Percentiles rank a stretch among this genome's conserved stretches.
Conservation (phyloP, 2,329 filamentous ascomycete species). For the Talaromyces sp. region DNA sequence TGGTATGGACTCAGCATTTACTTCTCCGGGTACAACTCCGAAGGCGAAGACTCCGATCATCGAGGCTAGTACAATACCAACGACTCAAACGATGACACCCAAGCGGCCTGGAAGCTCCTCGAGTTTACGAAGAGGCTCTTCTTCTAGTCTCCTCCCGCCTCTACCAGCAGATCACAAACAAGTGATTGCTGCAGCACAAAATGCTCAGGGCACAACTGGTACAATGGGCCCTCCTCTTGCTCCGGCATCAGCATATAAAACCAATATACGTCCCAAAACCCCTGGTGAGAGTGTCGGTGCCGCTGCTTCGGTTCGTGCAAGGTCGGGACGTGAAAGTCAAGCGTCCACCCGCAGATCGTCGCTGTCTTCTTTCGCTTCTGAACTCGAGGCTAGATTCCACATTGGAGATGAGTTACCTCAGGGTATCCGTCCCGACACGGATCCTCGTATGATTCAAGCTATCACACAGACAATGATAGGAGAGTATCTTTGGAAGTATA, state of each 20-base stretch:
- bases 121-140: constrained; percentile 55
- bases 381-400: constrained; percentile 88
- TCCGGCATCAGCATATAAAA: constrained; percentile 70
- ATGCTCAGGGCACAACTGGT: constrained; percentile 39
- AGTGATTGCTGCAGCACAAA: constrained; percentile 71
- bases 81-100: constrained; percentile 32
- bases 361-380: constrained; percentile 90
- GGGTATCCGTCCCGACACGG: constrained; percentile 69
- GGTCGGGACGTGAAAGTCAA: constrained; percentile 36
- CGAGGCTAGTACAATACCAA: constrained; percentile 31
- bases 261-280: constrained; percentile 43
- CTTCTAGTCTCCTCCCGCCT: constrained; percentile 58
- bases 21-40: constrained; percentile 38
- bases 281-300: constrained; percentile 11
- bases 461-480: constrained; percentile 99
- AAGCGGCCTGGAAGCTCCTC: constrained; percentile 68
- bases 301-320: constrained; percentile 17
- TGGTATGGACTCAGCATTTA: constrained; percentile 21
- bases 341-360: constrained; percentile 67
- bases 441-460: constrained; percentile 97
- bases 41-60: constrained; percentile 30
- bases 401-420: constrained; percentile 54
- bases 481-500: constrained; percentile 99
- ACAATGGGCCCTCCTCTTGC: constrained; percentile 80
- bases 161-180: constrained; percentile 79